Conservation (phyloP, 306 rosid genomes). For the Acacia confusa region DNA sequence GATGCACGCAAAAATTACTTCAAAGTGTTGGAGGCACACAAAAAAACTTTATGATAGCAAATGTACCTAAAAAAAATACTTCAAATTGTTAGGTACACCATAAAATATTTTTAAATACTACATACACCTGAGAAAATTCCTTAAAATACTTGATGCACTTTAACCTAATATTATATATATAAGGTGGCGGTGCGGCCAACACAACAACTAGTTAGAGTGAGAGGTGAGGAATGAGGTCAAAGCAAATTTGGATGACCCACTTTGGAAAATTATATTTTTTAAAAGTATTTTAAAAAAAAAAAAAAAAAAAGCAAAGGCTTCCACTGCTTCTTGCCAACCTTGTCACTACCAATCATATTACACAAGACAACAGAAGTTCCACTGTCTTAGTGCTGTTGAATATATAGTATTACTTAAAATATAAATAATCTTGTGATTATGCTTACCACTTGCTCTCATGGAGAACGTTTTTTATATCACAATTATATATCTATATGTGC, state of each 20-base stretch:
- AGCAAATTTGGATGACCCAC: conserved; percentile 46
- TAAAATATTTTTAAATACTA: no score
- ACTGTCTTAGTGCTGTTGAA: conserved; percentile 36
- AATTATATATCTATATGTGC: neutral
- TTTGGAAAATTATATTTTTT: neutral
- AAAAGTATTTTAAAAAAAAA: no score
- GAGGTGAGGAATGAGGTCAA: conserved; percentile 52
- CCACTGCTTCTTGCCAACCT: conserved; percentile 34
- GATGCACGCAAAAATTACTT: no score
- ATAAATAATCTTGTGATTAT: conserved; percentile 32
- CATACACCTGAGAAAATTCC: no score
- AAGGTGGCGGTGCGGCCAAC: neutral
- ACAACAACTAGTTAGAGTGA: conserved; percentile 22
- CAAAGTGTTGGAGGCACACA: no score
- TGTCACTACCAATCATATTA: conserved; percentile 40
- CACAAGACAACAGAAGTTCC: conserved; percentile 38
- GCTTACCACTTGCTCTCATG: conserved; percentile 28
- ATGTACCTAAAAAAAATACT: no score
- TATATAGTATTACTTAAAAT: neutral
- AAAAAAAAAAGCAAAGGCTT: conserved; percentile 29
- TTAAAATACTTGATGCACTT: no score
- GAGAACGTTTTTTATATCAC: neutral
- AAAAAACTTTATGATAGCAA: no score
- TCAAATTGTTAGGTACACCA: rapidly evolving
- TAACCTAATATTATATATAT: neutral